Evolutionary conservation across 768 basidiomycete species (phyloP).

Genomic region (Suillus luteus): DNA sequence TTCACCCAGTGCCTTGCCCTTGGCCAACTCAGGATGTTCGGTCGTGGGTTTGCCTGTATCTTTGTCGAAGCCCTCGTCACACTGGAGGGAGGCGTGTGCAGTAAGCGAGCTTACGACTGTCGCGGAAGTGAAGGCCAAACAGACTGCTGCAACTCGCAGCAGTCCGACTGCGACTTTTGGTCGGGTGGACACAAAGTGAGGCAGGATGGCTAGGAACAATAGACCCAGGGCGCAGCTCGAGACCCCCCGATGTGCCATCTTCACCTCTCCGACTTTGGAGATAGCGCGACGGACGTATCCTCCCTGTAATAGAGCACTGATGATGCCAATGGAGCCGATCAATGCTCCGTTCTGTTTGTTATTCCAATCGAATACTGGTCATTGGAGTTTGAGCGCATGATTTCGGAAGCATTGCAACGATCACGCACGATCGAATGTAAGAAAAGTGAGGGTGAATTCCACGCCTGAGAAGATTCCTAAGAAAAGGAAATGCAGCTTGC

Average conservation of each 20-base stretch:
- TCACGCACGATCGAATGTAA: constrained; percentile 82
- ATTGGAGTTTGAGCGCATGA: constrained; percentile 7
- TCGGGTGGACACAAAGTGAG: constrained; percentile 48
- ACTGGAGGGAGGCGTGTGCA: constrained; percentile 87
- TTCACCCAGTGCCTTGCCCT: constrained; percentile 80
- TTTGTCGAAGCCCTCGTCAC: constrained; percentile 69
- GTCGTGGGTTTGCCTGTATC: constrained; percentile 55
- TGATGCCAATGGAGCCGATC: constrained; percentile 84
- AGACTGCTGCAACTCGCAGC: constrained; percentile 72
- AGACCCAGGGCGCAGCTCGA: constrained; percentile 72
- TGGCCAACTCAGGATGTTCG: constrained; percentile 70
- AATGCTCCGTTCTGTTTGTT: constrained; percentile 87
- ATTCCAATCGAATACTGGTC: constrained; percentile 83
- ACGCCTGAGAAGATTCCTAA: constrained; percentile 90
- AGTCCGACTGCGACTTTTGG: constrained; percentile 50
- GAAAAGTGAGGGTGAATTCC: constrained; percentile 95
- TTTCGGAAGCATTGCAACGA: constrained; percentile 10
- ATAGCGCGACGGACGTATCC: constrained; percentile 89
- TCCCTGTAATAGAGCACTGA: constrained; percentile 89
- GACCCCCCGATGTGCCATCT: constrained; percentile 83
- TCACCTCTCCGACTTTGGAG: constrained; percentile 73
- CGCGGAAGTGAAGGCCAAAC: constrained; percentile 91
- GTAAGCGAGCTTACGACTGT: constrained; percentile 95
- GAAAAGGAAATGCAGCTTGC: constrained; percentile 80
- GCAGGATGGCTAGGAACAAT: constrained; percentile 69